Evolutionary conservation across 2,329 filamentous ascomycete genomes (phyloP).

Genomic region (Dactylonectria estremocensis): DNA sequence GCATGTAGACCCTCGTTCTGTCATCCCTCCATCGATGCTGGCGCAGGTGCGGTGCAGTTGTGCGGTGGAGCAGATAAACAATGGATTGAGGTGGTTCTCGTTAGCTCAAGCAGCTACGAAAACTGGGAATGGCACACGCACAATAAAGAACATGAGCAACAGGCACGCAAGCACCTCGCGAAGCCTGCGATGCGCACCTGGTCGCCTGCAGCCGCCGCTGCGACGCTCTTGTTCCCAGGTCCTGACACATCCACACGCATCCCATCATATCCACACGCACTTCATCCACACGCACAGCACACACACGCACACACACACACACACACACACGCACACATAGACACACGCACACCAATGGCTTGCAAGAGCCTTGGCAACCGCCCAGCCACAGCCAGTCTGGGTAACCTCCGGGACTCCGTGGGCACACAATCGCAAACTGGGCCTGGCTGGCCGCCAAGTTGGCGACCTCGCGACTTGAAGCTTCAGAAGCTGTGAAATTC

Average conservation of each 20-base stretch:
- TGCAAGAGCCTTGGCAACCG: slow-evolving; percentile 38
- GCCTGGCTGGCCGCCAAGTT: slow-evolving; percentile 14
- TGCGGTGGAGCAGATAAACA: slow-evolving; percentile 14
- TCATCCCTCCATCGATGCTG: neutral
- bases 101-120: slow-evolving; percentile 25
- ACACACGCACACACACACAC: slow-evolving; percentile 6
- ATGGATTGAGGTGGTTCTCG: slow-evolving; percentile 20
- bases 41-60: slow-evolving; percentile 20
- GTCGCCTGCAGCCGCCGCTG: slow-evolving; percentile 25
- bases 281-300: slow-evolving; percentile 34
- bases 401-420: slow-evolving; percentile 23
- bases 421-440: slow-evolving; percentile 37
- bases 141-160: slow-evolving; percentile 8
- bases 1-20: slow-evolving; percentile 8
- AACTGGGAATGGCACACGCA: slow-evolving; percentile 26
- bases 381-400: slow-evolving; percentile 37
- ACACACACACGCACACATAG: slow-evolving; percentile 18
- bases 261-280: slow-evolving; percentile 25
- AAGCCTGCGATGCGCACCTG: slow-evolving; percentile 15
- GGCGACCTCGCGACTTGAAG: neutral
- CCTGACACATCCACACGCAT: slow-evolving; percentile 30
- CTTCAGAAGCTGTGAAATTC: slow-evolving; percentile 9
- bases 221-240: slow-evolving; percentile 26
- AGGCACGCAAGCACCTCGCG: neutral
- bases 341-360: slow-evolving; percentile 38